Percentiles rank a stretch among this genome's conserved stretches.
Conservation (phyloP, 78 protist genomes). For the Dictyostelium capitatum region DNA sequence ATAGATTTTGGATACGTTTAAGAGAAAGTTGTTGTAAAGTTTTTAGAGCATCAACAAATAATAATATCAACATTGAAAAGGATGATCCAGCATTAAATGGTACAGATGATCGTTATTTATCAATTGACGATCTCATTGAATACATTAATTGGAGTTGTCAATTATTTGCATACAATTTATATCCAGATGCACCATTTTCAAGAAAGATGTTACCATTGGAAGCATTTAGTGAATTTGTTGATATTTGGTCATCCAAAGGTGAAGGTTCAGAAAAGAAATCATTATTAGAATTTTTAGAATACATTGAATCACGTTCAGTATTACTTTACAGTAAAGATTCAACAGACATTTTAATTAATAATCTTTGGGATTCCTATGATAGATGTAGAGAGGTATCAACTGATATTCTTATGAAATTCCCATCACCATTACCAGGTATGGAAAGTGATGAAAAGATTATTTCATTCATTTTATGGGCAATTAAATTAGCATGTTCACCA, state of each 20-base stretch:
- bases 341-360: conserved; percentile 39
- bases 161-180: conserved; percentile 23
- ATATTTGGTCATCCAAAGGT: conserved; percentile 31
- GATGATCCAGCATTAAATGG: not conserved
- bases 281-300: not conserved
- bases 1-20: conserved; percentile 61
- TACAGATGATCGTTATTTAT: not conserved
- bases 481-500: conserved; percentile 52
- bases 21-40: conserved; percentile 63
- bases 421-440: conserved; percentile 75
- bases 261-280: conserved; percentile 25
- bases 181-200: conserved; percentile 84
- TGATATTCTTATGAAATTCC: conserved; percentile 40
- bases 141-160: conserved; percentile 47
- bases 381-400: conserved; percentile 59
- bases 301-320: not conserved
- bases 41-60: conserved; percentile 38
- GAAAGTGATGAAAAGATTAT: conserved; percentile 21
- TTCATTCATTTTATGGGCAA: conserved; percentile 53
- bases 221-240: conserved; percentile 33
- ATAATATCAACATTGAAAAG: conserved; percentile 6
- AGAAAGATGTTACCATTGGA: conserved; percentile 78
- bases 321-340: conserved; percentile 12
- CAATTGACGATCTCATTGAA: not conserved
- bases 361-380: conserved; percentile 83